Conservation (phyloP, 2,329 filamentous ascomycete genomes). For the Amylocarpus encephaloides region DNA sequence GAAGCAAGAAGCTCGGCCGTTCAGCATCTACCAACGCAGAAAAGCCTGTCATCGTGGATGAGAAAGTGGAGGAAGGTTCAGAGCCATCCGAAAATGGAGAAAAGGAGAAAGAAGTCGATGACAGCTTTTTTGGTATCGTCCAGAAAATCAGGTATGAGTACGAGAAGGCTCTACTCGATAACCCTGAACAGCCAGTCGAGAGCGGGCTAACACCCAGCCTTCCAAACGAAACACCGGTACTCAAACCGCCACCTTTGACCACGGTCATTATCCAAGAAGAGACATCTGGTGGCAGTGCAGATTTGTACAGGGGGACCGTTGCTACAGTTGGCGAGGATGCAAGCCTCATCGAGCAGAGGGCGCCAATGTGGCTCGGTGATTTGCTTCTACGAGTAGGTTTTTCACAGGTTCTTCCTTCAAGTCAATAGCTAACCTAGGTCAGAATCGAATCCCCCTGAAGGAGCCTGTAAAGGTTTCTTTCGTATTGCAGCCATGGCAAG, state of each 20-base stretch:
- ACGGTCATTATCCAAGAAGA: conserved; percentile 66
- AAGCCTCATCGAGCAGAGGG: conserved; percentile 77
- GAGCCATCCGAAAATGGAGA: conserved; percentile 49
- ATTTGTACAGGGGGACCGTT: conserved; percentile 87
- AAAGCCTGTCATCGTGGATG: conserved; percentile 68
- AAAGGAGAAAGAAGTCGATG: conserved; percentile 67
- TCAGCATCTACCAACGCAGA: conserved; percentile 60
- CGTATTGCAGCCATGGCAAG: conserved; percentile 74
- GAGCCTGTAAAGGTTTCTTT: conserved; percentile 98
- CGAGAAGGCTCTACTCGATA: conserved; percentile 57
- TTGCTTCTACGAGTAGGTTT: conserved; percentile 61
- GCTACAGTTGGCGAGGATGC: conserved; percentile 69
- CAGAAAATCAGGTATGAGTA: conserved; percentile 70
- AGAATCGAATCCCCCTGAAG: conserved; percentile 77
- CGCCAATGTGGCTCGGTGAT: conserved; percentile 88
- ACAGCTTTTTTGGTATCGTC: conserved; percentile 66
- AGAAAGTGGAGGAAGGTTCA: conserved; percentile 59
- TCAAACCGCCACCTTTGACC: conserved; percentile 63
- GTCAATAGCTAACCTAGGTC: conserved; percentile 5
- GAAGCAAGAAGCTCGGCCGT: conserved; percentile 76
- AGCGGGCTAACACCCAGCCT: conserved; percentile 62
- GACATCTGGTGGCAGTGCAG: conserved; percentile 63
- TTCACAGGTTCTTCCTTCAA: neutral
- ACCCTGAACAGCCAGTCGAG: conserved; percentile 48
- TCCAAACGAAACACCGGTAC: conserved; percentile 66